Percentiles rank a stretch among this genome's conserved stretches.
Conservation (phyloP, 495 filamentous ascomycete genomes). For the Xylaria venustula region DNA sequence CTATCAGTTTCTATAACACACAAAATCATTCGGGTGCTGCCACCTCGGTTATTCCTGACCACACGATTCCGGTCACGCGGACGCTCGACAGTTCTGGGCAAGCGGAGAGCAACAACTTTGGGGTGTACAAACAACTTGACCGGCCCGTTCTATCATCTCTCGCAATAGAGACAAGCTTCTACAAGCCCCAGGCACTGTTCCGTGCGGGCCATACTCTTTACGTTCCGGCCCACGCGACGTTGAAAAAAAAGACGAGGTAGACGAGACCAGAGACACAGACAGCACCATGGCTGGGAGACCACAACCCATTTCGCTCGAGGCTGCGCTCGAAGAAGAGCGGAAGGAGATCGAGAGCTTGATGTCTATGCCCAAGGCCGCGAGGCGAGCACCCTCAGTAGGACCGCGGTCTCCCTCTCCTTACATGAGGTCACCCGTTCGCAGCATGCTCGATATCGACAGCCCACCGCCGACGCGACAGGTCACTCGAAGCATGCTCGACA, state of each 20-base stretch:
- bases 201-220: too few species aligned
- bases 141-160: neutral
- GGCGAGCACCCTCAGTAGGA: slow-evolving; percentile 34
- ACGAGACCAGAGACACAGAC: neutral
- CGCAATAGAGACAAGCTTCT: too few species aligned
- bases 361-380: slow-evolving; percentile 30
- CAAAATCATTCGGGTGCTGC: neutral
- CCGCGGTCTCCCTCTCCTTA: slow-evolving; percentile 48
- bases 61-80: neutral
- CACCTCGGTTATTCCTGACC: neutral
- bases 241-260: too few species aligned
- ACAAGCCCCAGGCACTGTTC: neutral
- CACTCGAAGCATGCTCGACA: slow-evolving; percentile 62
- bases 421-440: slow-evolving; percentile 53
- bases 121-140: neutral
- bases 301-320: slow-evolving; percentile 62
- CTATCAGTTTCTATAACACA: slow-evolving; percentile 9
- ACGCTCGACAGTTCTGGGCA: neutral
- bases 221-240: too few species aligned
- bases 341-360: slow-evolving; percentile 66
- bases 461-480: slow-evolving; percentile 36
- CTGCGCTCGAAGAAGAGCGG: slow-evolving; percentile 70
- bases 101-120: neutral
- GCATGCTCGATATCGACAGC: slow-evolving; percentile 53
- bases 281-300: slow-evolving; percentile 23